These are phyloP conservation scores for Mycena indigotica DNA, from an alignment of 768 basidiomycete genomes.

Conservation along the genomic window DNA sequence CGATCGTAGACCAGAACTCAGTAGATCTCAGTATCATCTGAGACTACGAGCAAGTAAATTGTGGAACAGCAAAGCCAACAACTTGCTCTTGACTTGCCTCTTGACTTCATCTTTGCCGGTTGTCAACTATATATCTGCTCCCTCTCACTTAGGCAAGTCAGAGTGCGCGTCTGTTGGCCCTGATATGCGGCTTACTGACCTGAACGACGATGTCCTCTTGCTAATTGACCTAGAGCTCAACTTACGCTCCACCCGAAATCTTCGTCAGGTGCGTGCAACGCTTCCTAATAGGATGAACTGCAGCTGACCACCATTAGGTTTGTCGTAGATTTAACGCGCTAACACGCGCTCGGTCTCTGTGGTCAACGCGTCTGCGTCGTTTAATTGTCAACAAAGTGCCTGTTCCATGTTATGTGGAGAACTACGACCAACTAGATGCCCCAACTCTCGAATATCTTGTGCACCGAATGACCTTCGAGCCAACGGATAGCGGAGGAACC, in stretches of 20 bases:
- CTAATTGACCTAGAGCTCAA: not conserved
- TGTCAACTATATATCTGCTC: too few relatives aligned
- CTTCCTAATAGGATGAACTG: not conserved
- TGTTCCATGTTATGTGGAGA: not conserved
- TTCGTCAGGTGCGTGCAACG: not conserved
- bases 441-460: not conserved
- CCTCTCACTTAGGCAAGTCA: too few relatives aligned
- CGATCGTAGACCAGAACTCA: too few relatives aligned
- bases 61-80: too few relatives aligned
- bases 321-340: not conserved
- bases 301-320: not conserved
- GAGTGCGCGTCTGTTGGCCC: too few relatives aligned
- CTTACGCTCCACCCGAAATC: not conserved
- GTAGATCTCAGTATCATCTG: too few relatives aligned
- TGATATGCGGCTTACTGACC: not conserved
- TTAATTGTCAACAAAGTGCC: not conserved
- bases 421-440: not conserved
- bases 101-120: too few relatives aligned
- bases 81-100: too few relatives aligned
- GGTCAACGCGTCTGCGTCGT: not conserved
- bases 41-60: too few relatives aligned
- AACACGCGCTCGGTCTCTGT: not conserved
- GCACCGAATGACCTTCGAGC: not conserved
- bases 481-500: too few relatives aligned
- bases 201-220: not conserved